Evolutionary conservation across 495 filamentous ascomycete species (phyloP), one percentile per base, ranked within the genome.

Genomic region (Thermochaetoides thermophila): DNA sequence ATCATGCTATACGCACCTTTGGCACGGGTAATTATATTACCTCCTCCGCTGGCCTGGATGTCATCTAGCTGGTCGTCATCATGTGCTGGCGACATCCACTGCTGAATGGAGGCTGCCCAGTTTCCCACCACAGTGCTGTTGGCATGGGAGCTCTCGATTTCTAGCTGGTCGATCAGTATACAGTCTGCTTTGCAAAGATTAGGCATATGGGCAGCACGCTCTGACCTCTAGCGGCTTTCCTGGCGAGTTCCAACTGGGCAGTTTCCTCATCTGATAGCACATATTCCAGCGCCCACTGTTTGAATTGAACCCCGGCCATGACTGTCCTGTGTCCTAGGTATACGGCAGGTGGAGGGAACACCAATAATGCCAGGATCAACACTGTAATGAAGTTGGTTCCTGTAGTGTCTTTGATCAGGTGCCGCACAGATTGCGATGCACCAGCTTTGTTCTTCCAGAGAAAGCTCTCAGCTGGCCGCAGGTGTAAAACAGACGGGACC

Each of bases 101-200:
- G 57, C 27, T 61, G 55, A 25, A 67, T 51, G 16, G 63, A 65
- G 5, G 57, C 53, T 19, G 60, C 61, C 63, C 61, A 67, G 42
- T 57, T 56, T n/a, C 57, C 59, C 10, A 67, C 48, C 7, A 52
- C 38, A 27, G 56, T 31, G 35, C 60, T 52, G 40, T 44, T 64
- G 29, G 58, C 56, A 0, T 52, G 39, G 12, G 61, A 51, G 29
- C 42, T 42, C 42, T 64, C 50, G n/a, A 65, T 63, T 34, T 55
- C 62, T 60, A 11, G n/a, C n/a, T n/a, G n/a, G n/a, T n/a, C n/a
- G n/a, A n/a, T n/a, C n/a, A n/a, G n/a, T n/a, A n/a, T n/a, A n/a
- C n/a, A n/a, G n/a, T n/a, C n/a, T n/a, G n/a, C n/a, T n/a, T n/a
- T n/a, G 21, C 6, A 24, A 24, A 11, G 21, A 24, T 24, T 11